Evolutionary conservation across 805 yeast species (phyloP), one percentile per base, ranked within the genome.

Genomic region (Starmerella asiatica): DNA sequence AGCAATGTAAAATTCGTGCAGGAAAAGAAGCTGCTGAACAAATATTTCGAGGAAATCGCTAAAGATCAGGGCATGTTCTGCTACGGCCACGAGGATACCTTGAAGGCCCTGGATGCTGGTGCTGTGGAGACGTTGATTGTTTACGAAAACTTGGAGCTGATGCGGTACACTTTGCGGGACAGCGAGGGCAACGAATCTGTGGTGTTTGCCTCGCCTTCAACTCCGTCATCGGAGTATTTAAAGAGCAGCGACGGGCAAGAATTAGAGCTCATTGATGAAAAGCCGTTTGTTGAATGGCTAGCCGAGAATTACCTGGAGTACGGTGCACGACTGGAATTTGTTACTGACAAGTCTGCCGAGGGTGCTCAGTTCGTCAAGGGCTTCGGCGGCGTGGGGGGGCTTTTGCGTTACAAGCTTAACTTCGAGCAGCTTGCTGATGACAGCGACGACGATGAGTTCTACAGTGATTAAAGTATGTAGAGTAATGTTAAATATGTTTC

Each of bases 341-440:
- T 91, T 52, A 82, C 96, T 37, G 97, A 91, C 67, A 77, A 84
- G 65, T 81, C 94, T 18, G 79, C 93, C 32, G 99, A 91, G 65
- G 99, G 99, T 70, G 93, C 97, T 34, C 99, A 91, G 68, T 91
- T 91, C 63, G 93, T 80, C 44, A 79, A 76, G 54, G 99, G 99
- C 44, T 91, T 91, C 58, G 99, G 99, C 79, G 99, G 98, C 67
- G 74, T 91, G 51, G 99, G 99, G 62, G 96, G 95, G 43, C 61
- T 91, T 54, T 69, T 91, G 61, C 84, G 99, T 68, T 91, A 91
- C 66, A 85, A 85, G 65, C 91, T 91, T 53, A 91, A 91, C 68
- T 91, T 91, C 56, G 98, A 91, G 62, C 96, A 85, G 69, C 73
- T 91, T 58, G 80, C 68, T 38, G 93, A 84, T 39, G 96, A 83